Evolutionary conservation across 306 rosid species (phyloP).

Genomic region (Alnus glutinosa): DNA sequence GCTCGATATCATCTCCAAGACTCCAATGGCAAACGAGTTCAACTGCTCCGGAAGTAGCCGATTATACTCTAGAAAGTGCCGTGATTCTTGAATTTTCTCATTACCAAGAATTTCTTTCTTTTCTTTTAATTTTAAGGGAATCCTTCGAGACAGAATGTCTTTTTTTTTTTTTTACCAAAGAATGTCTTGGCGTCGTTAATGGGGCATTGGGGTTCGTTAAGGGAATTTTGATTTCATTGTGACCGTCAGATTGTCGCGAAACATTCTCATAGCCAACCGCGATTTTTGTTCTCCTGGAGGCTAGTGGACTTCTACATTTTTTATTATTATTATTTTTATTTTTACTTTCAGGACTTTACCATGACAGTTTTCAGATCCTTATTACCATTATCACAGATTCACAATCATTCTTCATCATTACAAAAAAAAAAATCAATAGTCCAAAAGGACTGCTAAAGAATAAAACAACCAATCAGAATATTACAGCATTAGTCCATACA

Average conservation of each 20-base stretch:
- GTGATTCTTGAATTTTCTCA: background rate
- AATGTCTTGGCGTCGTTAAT: too few species aligned
- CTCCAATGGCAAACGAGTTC: background rate
- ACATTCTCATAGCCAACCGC: too few species aligned
- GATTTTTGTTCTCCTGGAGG: background rate
- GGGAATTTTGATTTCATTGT: too few species aligned
- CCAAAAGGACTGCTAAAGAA: background rate
- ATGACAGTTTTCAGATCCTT: background rate
- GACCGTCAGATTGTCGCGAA: too few species aligned
- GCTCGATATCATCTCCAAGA: background rate
- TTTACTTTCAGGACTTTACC: too few species aligned
- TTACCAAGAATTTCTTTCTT: background rate
- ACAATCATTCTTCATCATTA: conserved; percentile 10
- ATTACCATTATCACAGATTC: background rate
- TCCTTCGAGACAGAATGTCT: conserved; percentile 13
- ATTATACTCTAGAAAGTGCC: background rate
- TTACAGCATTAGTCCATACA: background rate
- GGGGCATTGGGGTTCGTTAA: too few species aligned
- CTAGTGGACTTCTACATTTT: too few species aligned
- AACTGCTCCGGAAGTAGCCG: background rate
- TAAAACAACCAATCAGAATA: background rate
- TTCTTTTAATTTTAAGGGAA: background rate
- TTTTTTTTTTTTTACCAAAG: too few species aligned
- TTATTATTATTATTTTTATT: too few species aligned
- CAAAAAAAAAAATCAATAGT: background rate